A percentile compares a stretch with the other conserved stretches of the same genome.
Conservation (phyloP, 1,139 yeast species). For the Blastobotrys indianensis region DNA sequence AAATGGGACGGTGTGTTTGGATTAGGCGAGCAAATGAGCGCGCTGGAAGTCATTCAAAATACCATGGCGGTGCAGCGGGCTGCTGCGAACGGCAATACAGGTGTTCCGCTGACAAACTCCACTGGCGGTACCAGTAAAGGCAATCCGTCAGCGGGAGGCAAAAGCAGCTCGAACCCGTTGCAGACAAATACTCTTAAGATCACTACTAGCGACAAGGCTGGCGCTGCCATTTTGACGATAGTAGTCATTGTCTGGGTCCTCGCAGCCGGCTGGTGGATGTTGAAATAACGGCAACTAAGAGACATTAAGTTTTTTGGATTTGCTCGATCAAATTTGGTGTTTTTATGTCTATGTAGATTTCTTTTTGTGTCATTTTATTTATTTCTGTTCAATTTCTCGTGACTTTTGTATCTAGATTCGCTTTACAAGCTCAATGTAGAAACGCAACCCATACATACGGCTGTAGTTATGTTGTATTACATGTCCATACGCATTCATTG, state of each 20-base stretch:
- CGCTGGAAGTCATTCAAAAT: slow-evolving; percentile 70
- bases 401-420: too few species aligned
- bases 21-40: slow-evolving; percentile 88
- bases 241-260: slow-evolving; percentile 45
- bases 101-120: slow-evolving; percentile 34
- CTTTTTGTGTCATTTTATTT: too few species aligned
- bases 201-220: slow-evolving; percentile 60
- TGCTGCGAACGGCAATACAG: slow-evolving; percentile 14
- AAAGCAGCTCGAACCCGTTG: slow-evolving; percentile 16
- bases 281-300: too few species aligned
- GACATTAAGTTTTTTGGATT: too few species aligned
- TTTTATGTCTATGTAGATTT: too few species aligned
- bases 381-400: too few species aligned
- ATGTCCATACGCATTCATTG: too few species aligned
- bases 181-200: slow-evolving; percentile 23
- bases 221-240: slow-evolving; percentile 81
- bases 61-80: slow-evolving; percentile 46
- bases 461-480: too few species aligned
- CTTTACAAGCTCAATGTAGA: too few species aligned
- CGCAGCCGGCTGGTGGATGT: too few species aligned
- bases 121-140: slow-evolving; percentile 51
- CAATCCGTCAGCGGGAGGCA: slow-evolving; percentile 28
- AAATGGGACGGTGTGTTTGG: slow-evolving; percentile 80
- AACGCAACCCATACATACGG: too few species aligned
- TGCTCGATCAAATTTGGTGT: too few species aligned